Evolutionary conservation across 139 green algal genomes (phyloP).

Genomic region (Zygnema cylindricum): DNA sequence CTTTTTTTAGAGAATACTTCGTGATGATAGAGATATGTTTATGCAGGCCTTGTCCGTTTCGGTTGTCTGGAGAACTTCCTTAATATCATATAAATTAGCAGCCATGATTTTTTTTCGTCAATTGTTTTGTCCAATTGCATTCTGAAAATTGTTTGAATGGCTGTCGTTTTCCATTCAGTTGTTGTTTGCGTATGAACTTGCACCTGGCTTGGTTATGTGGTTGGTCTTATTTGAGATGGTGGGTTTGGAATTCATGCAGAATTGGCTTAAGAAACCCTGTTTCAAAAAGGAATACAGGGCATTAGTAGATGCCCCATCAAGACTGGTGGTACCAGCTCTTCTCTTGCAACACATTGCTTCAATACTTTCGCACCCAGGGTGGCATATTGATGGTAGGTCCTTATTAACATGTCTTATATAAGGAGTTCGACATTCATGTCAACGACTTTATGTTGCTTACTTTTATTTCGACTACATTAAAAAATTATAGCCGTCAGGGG

Average conservation of each 20-base stretch:
- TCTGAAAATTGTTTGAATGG: too few relatives aligned
- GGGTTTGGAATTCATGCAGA: neutral
- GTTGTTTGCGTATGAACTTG: neutral
- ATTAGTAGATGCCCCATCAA: neutral
- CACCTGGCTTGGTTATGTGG: neutral
- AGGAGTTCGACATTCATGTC: neutral
- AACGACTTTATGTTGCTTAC: neutral
- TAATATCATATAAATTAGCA: too few relatives aligned
- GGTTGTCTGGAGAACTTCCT: too few relatives aligned
- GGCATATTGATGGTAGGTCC: constrained; percentile 15
- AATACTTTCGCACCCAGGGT: constrained; percentile 16
- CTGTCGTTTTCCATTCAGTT: neutral
- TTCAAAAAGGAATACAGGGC: neutral
- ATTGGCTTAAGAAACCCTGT: neutral
- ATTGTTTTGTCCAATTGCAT: too few relatives aligned
- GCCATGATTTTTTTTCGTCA: too few relatives aligned
- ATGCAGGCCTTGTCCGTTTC: too few relatives aligned
- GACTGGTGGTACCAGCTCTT: constrained; percentile 26
- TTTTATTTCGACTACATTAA: neutral
- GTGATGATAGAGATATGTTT: neutral
- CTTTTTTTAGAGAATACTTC: neutral
- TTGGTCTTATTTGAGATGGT: neutral
- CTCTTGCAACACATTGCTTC: neutral
- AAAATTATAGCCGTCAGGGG: too few relatives aligned
- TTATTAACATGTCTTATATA: neutral